Conservation (phyloP, 306 rosid species). For the Inga oerstediana region DNA sequence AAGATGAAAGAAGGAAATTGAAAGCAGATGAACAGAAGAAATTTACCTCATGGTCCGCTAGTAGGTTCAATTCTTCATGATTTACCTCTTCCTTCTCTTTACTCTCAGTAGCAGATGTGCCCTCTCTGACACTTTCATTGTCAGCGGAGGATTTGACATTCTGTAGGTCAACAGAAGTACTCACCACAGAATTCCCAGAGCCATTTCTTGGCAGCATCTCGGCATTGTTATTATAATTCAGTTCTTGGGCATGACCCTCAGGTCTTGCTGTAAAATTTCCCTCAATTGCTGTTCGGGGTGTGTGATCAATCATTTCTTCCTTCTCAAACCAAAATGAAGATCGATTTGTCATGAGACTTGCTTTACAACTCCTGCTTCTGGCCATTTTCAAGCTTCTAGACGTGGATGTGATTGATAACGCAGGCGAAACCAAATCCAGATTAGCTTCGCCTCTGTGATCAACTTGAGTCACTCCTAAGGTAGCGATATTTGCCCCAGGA, state of each 20-base stretch:
- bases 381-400: constrained; percentile 45
- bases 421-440: constrained; percentile 42
- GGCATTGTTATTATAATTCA: constrained; percentile 41
- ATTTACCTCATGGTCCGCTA: constrained; percentile 54
- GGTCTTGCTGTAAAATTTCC: constrained; percentile 40
- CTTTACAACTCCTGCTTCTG: constrained; percentile 85
- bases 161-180: constrained; percentile 33
- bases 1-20: neutral
- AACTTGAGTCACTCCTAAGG: constrained; percentile 50
- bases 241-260: constrained; percentile 17
- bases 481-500: constrained; percentile 46
- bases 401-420: constrained; percentile 16
- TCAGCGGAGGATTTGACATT: constrained; percentile 29
- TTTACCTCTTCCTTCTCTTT: constrained; percentile 39
- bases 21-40: constrained; percentile 10
- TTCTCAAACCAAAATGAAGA: constrained; percentile 58
- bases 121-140: constrained; percentile 25
- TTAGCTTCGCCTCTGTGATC: constrained; percentile 47
- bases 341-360: constrained; percentile 53
- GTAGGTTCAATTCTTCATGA: constrained; percentile 37
- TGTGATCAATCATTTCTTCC: constrained; percentile 52
- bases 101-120: constrained; percentile 34
- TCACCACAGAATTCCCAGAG: too few relatives aligned
- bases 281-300: constrained; percentile 33
- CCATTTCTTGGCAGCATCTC: constrained; percentile 45